Evolutionary conservation across 2,329 filamentous ascomycete species (phyloP).

Genomic region (Cladosporium sp.): DNA sequence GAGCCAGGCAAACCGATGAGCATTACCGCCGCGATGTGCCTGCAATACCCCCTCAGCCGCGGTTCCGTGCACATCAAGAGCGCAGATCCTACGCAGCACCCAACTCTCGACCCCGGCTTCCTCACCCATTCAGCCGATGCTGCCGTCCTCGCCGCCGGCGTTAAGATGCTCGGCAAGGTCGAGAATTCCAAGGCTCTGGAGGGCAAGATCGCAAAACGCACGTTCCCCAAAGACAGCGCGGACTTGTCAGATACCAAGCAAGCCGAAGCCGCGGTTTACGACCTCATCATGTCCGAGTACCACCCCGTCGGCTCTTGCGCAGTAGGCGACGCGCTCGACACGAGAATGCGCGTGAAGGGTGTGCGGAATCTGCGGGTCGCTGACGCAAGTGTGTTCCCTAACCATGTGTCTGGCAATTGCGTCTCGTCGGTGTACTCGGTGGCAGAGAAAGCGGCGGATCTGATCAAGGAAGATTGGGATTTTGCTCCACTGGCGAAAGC

Average conservation of each 20-base stretch:
- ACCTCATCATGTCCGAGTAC: conserved; percentile 28
- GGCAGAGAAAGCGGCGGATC: conserved; percentile 56
- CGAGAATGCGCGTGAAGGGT: conserved; percentile 51
- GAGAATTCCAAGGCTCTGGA: conserved; percentile 37
- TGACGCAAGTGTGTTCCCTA: conserved; percentile 54
- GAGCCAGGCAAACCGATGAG: conserved; percentile 18
- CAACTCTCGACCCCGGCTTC: conserved; percentile 33
- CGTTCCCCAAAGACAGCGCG: conserved; percentile 25
- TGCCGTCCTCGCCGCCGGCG: conserved; percentile 28
- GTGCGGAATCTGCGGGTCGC: conserved; percentile 53
- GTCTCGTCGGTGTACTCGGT: conserved; percentile 50
- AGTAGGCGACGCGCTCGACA: conserved; percentile 47
- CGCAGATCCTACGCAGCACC: conserved; percentile 23
- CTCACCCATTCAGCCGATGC: conserved; percentile 29
- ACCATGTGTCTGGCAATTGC: conserved; percentile 50
- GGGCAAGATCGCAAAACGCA: conserved; percentile 33
- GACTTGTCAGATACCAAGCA: conserved; percentile 22
- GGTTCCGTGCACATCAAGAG: conserved; percentile 29
- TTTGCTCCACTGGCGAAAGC: conserved; percentile 1
- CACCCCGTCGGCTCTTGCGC: conserved; percentile 35
- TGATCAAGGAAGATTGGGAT: conserved; percentile 38
- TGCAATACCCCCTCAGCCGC: conserved; percentile 27
- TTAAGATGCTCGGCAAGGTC: conserved; percentile 38
- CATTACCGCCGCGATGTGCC: conserved; percentile 24
- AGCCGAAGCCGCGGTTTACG: conserved; percentile 21